Evolutionary conservation across 306 rosid genomes (phyloP), one percentile per base, ranked within the genome.

Genomic region (Boehmeria nivea): DNA sequence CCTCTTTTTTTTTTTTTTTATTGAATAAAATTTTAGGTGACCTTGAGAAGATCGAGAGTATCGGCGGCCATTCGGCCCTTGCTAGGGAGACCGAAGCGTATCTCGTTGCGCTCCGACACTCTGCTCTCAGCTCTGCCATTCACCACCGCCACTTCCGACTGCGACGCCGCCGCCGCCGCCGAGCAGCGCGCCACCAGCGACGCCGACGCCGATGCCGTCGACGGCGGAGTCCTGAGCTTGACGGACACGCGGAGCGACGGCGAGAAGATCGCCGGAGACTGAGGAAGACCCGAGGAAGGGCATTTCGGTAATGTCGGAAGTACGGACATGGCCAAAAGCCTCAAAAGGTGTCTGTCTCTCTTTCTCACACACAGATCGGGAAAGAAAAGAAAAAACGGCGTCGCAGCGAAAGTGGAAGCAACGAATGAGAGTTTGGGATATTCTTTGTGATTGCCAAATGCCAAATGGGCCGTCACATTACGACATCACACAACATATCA

Each of bases 1-100:
- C 9, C 36, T n/a, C n/a, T n/a, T n/a, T n/a, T n/a, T 3, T 15
- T n/a, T 40, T 40, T 40, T 8, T 15, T 10, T 16, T 31, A 3
- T n/a, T n/a, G n/a, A n/a, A 31, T 31, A 10, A 31, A 31, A 4
- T 37, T 7, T 24, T 6, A 13, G 14, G 14, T 13, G 28, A 84
- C 95, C 83, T 80, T 86, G 58, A 90, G 94, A 51, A 90, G 95
- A 15, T 90, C 88, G 17, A 81, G 86, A 8, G 97, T 84, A 46
- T 86, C 94, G 12, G 83, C 13, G 15, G 94, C 80, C 95, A 90
- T 81, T 39, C 95, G 94, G 56, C 95, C 97, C 72, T 90, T 90
- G 68, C 94, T 84, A 3, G 97, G 97, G 10, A 90, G 51, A 1
- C 97, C 97, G 1, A 90, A 62, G 37, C 97, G 95, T 67, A 84